Evolutionary conservation across 768 basidiomycete species (phyloP).

Genomic region (Pluteus cervinus): DNA sequence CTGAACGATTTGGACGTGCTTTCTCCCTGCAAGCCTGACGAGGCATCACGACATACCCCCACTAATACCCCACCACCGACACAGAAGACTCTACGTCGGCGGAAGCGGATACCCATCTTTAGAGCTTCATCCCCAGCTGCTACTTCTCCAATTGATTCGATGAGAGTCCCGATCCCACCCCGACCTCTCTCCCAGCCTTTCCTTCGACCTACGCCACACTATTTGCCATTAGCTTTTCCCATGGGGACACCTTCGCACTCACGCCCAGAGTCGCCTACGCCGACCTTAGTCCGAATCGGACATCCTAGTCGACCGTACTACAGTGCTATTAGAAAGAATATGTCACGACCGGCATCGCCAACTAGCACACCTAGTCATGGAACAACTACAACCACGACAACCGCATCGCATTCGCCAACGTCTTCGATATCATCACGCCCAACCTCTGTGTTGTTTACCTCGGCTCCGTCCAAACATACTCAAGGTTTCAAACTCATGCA

Average conservation of each 20-base stretch:
- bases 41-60: conserved; percentile 1
- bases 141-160: conserved; percentile 8
- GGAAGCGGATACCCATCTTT: conserved; percentile 27
- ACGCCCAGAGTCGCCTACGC: conserved; percentile 18
- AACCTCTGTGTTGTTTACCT: no score
- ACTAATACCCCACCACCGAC: conserved; percentile 8
- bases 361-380: conserved; percentile 27
- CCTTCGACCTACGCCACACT: conserved; percentile 10
- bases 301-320: conserved; percentile 51
- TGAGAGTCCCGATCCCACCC: conserved; percentile 22
- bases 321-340: conserved; percentile 41
- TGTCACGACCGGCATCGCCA: conserved; percentile 28
- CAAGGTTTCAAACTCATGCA: no score
- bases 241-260: conserved; percentile 9
- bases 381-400: conserved; percentile 18
- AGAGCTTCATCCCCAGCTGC: conserved; percentile 18
- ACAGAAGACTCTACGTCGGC: conserved; percentile 31
- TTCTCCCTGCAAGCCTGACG: neutral
- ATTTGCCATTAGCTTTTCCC: no score
- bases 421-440: no score
- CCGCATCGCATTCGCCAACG: conserved; percentile 18
- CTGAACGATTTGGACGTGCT: conserved; percentile 4
- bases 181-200: conserved; percentile 15
- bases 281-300: conserved; percentile 33
- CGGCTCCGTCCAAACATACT: no score